A percentile compares a stretch with the other conserved stretches of the same genome.
phyloP scores from a whole-genome alignment of 2,329 filamentous ascomycete species.

The Geosmithia flava region DNA sequence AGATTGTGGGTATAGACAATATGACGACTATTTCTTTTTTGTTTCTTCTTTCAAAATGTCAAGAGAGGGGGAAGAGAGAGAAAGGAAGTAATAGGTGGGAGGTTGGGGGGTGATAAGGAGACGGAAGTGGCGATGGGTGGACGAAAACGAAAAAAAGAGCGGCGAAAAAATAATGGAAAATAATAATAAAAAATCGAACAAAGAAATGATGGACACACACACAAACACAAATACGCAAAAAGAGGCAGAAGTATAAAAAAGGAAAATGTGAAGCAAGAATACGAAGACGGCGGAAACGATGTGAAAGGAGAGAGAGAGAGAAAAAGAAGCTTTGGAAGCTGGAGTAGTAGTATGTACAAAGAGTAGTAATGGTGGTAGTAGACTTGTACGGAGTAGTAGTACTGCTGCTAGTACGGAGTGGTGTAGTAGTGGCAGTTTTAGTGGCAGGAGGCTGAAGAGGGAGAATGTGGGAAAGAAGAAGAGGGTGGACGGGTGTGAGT shows the following conservation, averaged over 20 bases:
- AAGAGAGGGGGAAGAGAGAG: background rate
- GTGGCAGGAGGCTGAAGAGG: too few species aligned
- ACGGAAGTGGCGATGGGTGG: background rate
- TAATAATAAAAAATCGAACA: background rate
- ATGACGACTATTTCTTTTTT: too few species aligned
- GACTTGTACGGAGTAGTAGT: too few species aligned
- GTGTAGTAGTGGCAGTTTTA: too few species aligned
- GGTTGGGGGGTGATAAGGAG: background rate
- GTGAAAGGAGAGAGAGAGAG: background rate
- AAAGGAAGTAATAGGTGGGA: background rate
- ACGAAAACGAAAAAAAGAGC: background rate
- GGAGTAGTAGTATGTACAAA: background rate
- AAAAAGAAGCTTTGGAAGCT: background rate
- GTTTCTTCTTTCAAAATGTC: background rate
- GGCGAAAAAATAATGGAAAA: background rate
- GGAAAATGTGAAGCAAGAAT: background rate
- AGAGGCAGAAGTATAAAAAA: background rate
- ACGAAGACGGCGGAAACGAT: background rate
- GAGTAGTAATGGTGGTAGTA: background rate
- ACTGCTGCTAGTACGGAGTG: too few species aligned
- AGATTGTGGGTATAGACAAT: background rate
- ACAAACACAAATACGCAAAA: background rate
- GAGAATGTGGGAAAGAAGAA: too few species aligned
- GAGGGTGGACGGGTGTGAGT: too few species aligned
- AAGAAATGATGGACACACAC: background rate